Percentiles rank a stretch among this genome's conserved stretches.
phyloP scores from a whole-genome alignment of 139 green algal species.

The Chlorella ohadii region DNA sequence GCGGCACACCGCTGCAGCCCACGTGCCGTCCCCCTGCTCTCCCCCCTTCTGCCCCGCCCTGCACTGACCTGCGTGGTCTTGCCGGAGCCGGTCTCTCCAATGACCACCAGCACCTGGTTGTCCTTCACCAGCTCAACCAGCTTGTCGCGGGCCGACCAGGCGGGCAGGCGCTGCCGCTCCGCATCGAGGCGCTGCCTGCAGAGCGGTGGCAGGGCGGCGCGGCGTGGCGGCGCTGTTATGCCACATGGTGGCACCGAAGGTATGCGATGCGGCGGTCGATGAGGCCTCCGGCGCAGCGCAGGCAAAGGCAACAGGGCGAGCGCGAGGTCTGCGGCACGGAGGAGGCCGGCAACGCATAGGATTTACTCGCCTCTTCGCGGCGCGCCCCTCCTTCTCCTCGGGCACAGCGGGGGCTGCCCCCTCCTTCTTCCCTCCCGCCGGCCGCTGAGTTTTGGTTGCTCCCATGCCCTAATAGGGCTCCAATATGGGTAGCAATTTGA shows the following conservation, averaged over 20 bases:
- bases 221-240: background rate
- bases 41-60: background rate
- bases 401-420: background rate
- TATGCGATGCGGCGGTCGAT: background rate
- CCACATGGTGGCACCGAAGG: no score
- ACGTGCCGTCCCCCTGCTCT: background rate
- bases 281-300: background rate
- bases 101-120: constrained; percentile 69
- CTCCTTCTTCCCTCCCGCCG: no score
- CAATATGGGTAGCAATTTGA: no score
- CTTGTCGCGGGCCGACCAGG: constrained; percentile 61
- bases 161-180: constrained; percentile 68
- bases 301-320: background rate
- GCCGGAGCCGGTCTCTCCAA: constrained; percentile 87
- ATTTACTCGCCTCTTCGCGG: background rate
- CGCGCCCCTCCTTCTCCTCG: background rate
- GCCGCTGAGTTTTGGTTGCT: no score
- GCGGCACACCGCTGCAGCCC: background rate
- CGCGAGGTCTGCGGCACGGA: background rate
- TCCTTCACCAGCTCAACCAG: constrained; percentile 66
- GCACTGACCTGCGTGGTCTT: constrained; percentile 79
- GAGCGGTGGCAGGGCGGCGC: background rate
- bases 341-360: background rate
- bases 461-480: no score
- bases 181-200: constrained; percentile 44